Conservation (phyloP, 2,329 filamentous ascomycete species). For the Alternaria incomplexa region DNA sequence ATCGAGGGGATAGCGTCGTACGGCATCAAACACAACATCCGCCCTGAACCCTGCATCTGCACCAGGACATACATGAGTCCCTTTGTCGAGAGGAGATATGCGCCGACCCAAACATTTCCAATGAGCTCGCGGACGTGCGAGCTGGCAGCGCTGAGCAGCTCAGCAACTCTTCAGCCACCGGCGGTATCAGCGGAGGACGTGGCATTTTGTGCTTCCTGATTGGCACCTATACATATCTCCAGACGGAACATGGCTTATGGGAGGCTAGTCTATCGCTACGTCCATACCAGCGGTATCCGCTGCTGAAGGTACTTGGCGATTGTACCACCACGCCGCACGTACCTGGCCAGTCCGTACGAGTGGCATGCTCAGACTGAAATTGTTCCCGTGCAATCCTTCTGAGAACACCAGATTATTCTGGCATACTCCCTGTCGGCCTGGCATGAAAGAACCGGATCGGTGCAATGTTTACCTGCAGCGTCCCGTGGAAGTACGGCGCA, state of each 20-base stretch:
- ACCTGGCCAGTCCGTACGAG: conserved; percentile 10
- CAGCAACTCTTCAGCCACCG: conserved; percentile 4
- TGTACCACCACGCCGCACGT: conserved; percentile 1
- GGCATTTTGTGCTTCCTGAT: neutral
- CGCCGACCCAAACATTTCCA: conserved; percentile 25
- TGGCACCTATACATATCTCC: neutral
- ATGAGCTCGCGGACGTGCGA: conserved; percentile 13
- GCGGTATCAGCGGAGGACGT: neutral
- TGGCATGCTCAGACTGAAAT: conserved; percentile 9
- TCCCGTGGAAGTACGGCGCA: conserved; percentile 40
- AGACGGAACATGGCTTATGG: neutral
- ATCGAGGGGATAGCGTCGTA: conserved; percentile 45
- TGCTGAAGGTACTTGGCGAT: neutral
- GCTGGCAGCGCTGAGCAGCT: conserved; percentile 8
- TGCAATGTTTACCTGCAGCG: conserved; percentile 37
- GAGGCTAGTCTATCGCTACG: neutral
- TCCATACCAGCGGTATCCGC: neutral
- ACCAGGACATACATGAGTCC: conserved; percentile 13
- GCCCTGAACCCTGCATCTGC: conserved; percentile 36
- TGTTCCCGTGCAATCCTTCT: conserved; percentile 15
- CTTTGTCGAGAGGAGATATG: conserved; percentile 16
- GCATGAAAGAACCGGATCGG: conserved; percentile 31
- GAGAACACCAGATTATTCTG: conserved; percentile 9
- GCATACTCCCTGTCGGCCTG: conserved; percentile 23
- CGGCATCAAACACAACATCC: conserved; percentile 42